Percentiles rank a stretch among this genome's conserved stretches.
Evolutionary conservation across 164 flowering plant genomes (phyloP).

Genomic region (Taxillus chinensis): DNA sequence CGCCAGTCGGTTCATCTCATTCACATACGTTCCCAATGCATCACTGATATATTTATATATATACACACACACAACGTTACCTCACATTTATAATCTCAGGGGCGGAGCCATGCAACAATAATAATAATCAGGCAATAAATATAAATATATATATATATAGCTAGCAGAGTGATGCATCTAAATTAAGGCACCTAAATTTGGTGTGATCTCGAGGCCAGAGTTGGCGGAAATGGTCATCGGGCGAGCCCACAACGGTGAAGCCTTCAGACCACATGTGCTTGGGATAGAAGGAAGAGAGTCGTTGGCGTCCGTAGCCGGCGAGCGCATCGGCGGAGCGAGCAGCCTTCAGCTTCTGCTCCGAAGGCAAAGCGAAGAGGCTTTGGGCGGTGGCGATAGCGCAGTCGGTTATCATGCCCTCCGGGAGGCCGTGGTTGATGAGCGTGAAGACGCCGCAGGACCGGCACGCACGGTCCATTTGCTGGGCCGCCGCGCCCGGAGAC

Average conservation of each 20-base stretch:
- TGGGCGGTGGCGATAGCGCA: slow-evolving; percentile 24
- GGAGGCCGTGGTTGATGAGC: slow-evolving; percentile 54
- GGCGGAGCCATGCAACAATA: no score
- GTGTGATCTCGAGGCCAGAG: slow-evolving; percentile 66
- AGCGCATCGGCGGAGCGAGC: slow-evolving; percentile 46
- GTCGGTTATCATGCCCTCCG: slow-evolving; percentile 24
- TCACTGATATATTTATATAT: slow-evolving; percentile 27
- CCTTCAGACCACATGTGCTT: slow-evolving; percentile 90
- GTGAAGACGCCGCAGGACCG: slow-evolving; percentile 78
- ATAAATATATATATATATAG: neutral
- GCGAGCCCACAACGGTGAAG: slow-evolving; percentile 70
- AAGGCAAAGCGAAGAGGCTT: slow-evolving; percentile 57
- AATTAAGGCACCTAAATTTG: slow-evolving; percentile 45
- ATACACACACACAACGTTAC: no score
- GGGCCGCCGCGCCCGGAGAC: slow-evolving; percentile 31
- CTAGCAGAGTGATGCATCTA: no score
- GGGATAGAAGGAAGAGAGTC: slow-evolving; percentile 59
- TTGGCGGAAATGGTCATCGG: slow-evolving; percentile 51
- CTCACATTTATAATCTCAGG: no score
- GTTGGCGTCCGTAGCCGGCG: slow-evolving; percentile 65
- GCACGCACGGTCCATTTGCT: slow-evolving; percentile 63
- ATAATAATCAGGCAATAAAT: no score
- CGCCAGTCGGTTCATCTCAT: slow-evolving; percentile 58
- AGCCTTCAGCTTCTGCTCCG: slow-evolving; percentile 60
- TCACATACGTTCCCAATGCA: slow-evolving; percentile 50